Evolutionary conservation across 129 eudicot genomes (phyloP).

Genomic region (Ambrosia artemisiifolia): DNA sequence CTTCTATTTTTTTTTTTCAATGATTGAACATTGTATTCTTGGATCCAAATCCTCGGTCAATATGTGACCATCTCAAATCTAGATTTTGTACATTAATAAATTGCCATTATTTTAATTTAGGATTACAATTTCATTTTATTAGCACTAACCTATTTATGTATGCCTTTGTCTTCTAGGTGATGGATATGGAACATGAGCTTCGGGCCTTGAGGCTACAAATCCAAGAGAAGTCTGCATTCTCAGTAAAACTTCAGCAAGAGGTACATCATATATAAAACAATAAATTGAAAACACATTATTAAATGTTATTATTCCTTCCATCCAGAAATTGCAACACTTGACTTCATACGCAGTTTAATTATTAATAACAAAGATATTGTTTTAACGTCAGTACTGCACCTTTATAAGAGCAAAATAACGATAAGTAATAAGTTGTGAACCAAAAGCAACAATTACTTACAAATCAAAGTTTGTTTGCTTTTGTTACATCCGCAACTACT

Average conservation of each 20-base stretch:
- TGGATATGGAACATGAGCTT: slow-evolving; percentile 97
- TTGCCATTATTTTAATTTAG: background rate
- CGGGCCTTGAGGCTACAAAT: slow-evolving; percentile 79
- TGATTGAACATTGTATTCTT: background rate
- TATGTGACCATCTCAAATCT: background rate
- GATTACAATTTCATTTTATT: background rate
- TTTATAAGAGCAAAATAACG: background rate
- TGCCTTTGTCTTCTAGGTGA: slow-evolving; percentile 49
- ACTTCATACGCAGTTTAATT: background rate
- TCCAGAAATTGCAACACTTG: background rate
- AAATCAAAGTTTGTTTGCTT: slow-evolving; percentile 1
- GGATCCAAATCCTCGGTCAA: background rate
- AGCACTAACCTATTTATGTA: background rate
- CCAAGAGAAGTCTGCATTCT: slow-evolving; percentile 73
- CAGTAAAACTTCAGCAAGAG: slow-evolving; percentile 90
- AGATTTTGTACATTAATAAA: slow-evolving; percentile 17
- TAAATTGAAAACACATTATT: background rate
- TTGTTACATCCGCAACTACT: background rate
- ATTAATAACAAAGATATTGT: slow-evolving; percentile 1
- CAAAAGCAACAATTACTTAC: background rate
- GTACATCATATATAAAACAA: slow-evolving; percentile 30
- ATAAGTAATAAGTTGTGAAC: background rate
- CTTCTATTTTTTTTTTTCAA: background rate
- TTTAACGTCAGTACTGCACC: slow-evolving; percentile 2
- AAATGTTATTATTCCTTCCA: background rate